Evolutionary conservation across 257 asterid species (phyloP).

Genomic region (Orobanche coerulescens): DNA sequence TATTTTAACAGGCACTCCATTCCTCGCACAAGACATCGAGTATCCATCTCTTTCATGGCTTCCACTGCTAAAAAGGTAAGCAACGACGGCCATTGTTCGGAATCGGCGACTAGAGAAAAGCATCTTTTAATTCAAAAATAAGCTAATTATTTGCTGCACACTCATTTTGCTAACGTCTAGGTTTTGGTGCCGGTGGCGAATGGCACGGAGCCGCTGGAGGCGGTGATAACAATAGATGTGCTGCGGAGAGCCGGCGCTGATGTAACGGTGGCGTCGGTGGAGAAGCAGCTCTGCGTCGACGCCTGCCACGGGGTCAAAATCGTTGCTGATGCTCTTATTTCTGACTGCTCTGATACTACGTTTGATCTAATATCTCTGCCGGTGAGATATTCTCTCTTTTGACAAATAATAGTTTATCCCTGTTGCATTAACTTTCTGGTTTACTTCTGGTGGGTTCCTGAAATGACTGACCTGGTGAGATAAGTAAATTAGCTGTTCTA

Average conservation of each 20-base stretch:
- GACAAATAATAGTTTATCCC: background rate
- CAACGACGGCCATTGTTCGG: background rate
- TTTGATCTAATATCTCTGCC: conserved; percentile 90
- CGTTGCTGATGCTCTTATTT: conserved; percentile 76
- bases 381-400: conserved; percentile 26
- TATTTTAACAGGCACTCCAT: conserved; percentile 21
- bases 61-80: conserved; percentile 51
- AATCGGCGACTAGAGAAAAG: background rate
- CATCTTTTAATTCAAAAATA: background rate
- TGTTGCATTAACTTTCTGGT: background rate
- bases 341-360: conserved; percentile 53
- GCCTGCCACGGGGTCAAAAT: conserved; percentile 69
- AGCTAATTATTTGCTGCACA: background rate
- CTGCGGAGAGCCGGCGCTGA: conserved; percentile 94
- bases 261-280: conserved; percentile 90
- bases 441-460: conserved; percentile 1
- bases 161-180: conserved; percentile 27
- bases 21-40: conserved; percentile 26
- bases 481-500: background rate
- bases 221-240: conserved; percentile 73
- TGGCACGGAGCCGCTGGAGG: conserved; percentile 95
- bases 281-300: conserved; percentile 62
- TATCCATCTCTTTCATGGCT: conserved; percentile 56
- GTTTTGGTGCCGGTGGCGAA: conserved; percentile 97
- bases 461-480: background rate